Conservation (phyloP, 352 stramenopile genomes). For the Poterioochromonas sp. region DNA sequence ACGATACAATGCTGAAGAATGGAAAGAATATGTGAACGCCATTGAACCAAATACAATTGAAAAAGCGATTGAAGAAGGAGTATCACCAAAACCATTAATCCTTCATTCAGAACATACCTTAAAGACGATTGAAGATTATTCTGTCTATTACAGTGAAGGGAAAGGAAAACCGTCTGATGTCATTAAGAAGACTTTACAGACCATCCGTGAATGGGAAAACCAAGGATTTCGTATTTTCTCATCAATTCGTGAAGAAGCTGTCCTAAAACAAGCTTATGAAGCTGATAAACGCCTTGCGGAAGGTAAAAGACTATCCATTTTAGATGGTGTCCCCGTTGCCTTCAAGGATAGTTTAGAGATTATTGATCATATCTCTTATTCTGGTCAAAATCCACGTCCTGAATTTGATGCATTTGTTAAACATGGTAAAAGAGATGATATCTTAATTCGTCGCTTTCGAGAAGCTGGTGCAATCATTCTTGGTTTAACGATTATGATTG, state of each 20-base stretch:
- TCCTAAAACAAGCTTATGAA: conserved; percentile 56
- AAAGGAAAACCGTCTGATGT: conserved; percentile 58
- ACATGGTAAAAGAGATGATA: conserved; percentile 50
- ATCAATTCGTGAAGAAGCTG: conserved; percentile 59
- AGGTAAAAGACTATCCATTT: conserved; percentile 56
- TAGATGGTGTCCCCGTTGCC: conserved; percentile 71
- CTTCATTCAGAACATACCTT: conserved; percentile 34
- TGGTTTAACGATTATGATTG: conserved; percentile 75
- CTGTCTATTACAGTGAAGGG: conserved; percentile 50
- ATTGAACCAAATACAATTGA: conserved; percentile 37
- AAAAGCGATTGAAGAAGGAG: conserved; percentile 38
- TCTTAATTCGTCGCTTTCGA: conserved; percentile 55
- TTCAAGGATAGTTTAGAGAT: conserved; percentile 72
- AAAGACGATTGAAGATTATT: conserved; percentile 57
- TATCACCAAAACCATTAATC: conserved; percentile 41
- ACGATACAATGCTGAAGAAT: not conserved
- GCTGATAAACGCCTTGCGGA: conserved; percentile 61
- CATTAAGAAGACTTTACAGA: conserved; percentile 55
- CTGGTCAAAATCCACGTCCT: conserved; percentile 44
- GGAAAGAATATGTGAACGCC: not conserved
- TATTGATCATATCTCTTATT: conserved; percentile 56
- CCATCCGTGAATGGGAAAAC: conserved; percentile 52
- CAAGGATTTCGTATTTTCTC: conserved; percentile 59
- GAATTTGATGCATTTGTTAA: conserved; percentile 40
- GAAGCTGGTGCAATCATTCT: conserved; percentile 68